Conservation (phyloP, 108 stramenopile species). For the Cyclotella atomus region DNA sequence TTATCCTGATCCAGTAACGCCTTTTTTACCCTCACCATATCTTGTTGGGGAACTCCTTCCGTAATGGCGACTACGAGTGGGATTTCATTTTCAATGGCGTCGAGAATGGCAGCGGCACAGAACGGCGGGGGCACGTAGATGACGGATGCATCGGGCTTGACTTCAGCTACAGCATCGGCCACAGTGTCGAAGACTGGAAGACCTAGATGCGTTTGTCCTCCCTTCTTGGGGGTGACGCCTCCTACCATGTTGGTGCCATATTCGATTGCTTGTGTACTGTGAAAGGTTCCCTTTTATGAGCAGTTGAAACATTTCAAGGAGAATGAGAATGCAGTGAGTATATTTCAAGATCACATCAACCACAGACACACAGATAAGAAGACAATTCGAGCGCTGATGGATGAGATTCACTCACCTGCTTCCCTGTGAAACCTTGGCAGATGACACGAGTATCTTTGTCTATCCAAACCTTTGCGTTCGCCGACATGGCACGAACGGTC, state of each 20-base stretch:
- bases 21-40: conserved; percentile 97
- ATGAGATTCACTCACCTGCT: too few species aligned
- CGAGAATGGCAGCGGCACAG: conserved; percentile 93
- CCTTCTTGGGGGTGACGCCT: conserved; percentile 97
- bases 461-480: conserved; percentile 95
- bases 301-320: too few species aligned
- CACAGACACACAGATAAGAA: too few species aligned
- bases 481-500: conserved; percentile 66
- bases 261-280: conserved; percentile 93
- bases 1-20: conserved; percentile 76
- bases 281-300: conserved; percentile 82
- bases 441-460: conserved; percentile 97
- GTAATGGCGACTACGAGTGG: conserved; percentile 99
- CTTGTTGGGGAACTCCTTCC: conserved; percentile 99
- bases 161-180: conserved; percentile 78
- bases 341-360: too few species aligned
- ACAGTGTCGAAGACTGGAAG: conserved; percentile 97
- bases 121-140: conserved; percentile 99
- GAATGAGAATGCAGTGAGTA: too few species aligned
- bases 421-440: conserved; percentile 99
- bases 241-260: conserved; percentile 99
- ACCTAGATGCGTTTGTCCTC: conserved; percentile 92
- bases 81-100: conserved; percentile 94
- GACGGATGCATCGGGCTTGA: conserved; percentile 97
- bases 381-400: too few species aligned